Evolutionary conservation across 208 protist species (phyloP).

Genomic region (Vickermania ingenoplastis): DNA sequence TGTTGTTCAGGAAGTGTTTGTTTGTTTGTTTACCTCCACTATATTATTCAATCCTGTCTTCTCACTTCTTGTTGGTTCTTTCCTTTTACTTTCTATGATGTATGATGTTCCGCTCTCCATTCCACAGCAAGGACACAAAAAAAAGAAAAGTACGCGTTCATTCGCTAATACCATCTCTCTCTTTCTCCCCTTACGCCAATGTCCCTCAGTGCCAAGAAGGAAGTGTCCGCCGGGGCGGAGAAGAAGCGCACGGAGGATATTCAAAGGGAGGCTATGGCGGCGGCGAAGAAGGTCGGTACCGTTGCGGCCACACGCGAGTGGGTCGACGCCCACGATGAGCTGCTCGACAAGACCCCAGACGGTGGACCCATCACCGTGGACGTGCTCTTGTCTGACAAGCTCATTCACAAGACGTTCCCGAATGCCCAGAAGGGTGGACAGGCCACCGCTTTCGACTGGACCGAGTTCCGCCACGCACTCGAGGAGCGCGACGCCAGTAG

Average conservation of each 20-base stretch:
- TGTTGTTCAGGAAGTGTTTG: too few species aligned
- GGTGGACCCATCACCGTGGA: conserved; percentile 19
- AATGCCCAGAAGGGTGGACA: conserved; percentile 10
- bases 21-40: too few species aligned
- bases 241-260: neutral
- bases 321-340: neutral
- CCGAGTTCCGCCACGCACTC: conserved; percentile 40
- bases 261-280: neutral
- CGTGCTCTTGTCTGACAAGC: conserved; percentile 34
- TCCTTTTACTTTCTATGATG: too few species aligned
- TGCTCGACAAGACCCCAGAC: neutral
- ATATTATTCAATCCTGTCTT: too few species aligned
- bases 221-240: neutral
- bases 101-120: too few species aligned
- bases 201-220: conserved; percentile 1
- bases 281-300: neutral
- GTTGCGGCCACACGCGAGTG: neutral
- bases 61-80: too few species aligned
- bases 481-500: conserved; percentile 36
- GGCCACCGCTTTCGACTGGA: conserved; percentile 61
- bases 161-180: neutral
- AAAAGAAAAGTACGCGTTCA: neutral
- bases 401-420: conserved; percentile 47
- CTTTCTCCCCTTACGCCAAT: neutral
- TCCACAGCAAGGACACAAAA: too few species aligned